These are phyloP conservation scores for Zychaea mexicana DNA, from an alignment of 371 early-diverging fungal species.

Conservation along the genomic window DNA sequence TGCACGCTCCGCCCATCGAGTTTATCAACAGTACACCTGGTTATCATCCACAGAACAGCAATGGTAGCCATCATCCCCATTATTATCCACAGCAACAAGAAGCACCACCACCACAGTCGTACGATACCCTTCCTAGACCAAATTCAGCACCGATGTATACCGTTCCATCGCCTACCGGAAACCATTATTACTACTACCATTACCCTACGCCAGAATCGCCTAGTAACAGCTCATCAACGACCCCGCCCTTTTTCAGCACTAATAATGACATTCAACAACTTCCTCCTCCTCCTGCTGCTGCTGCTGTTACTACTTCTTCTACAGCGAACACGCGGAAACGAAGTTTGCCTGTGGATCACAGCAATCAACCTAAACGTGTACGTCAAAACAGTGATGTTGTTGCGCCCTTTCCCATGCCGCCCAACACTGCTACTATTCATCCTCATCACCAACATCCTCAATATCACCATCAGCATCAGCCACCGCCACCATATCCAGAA, in stretches of 20 bases:
- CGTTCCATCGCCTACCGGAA: neutral
- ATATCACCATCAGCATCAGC: neutral
- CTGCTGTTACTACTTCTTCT: neutral
- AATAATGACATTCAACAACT: no score
- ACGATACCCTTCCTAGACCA: neutral
- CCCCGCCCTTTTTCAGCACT: neutral
- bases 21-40: neutral
- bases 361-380: neutral
- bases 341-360: slow-evolving; percentile 3
- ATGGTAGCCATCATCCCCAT: no score
- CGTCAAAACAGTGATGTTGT: neutral
- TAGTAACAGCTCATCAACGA: neutral
- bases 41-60: neutral
- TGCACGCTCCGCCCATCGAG: neutral
- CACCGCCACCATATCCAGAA: no score
- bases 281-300: neutral
- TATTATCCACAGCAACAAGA: neutral
- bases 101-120: neutral
- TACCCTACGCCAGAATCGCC: slow-evolving; percentile 12
- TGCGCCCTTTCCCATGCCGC: neutral
- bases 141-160: neutral
- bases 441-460: neutral
- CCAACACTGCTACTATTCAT: no score
- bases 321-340: neutral
- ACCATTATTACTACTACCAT: neutral